Conservation (phyloP, 441 rosid species). For the Gossypium gossypioides region DNA sequence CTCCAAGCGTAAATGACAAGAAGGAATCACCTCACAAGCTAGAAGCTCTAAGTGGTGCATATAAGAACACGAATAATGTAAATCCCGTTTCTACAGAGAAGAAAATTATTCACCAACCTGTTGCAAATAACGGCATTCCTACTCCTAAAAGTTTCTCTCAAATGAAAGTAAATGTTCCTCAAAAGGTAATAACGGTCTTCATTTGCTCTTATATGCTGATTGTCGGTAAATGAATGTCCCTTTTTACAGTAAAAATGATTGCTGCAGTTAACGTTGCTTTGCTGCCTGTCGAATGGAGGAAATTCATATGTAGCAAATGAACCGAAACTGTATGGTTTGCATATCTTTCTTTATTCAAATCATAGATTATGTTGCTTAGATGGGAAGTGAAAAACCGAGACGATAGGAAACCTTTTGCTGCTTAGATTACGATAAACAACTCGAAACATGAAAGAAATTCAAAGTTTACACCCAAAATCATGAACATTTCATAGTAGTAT, state of each 20-base stretch:
- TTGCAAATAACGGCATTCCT: conserved; percentile 12
- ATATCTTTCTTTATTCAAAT: not conserved
- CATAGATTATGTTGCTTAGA: not conserved
- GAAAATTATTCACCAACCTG: conserved; percentile 14
- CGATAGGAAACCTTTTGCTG: not conserved
- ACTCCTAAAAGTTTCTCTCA: conserved; percentile 18
- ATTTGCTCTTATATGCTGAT: not conserved
- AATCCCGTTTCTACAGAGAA: conserved; percentile 20
- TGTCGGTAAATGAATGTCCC: not conserved
- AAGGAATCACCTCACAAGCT: conserved; percentile 19
- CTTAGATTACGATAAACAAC: not conserved
- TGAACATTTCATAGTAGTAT: not conserved
- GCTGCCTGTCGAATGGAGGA: not conserved
- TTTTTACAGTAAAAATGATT: not conserved
- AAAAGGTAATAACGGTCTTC: conserved; percentile 24
- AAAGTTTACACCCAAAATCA: not conserved
- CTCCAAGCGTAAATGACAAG: conserved; percentile 23
- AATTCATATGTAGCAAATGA: not conserved
- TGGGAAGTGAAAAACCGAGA: not conserved
- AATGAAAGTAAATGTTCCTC: conserved; percentile 18
- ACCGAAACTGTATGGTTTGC: not conserved
- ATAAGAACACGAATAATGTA: conserved; percentile 16
- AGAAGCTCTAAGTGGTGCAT: conserved; percentile 12
- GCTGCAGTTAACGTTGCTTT: not conserved
- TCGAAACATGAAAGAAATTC: not conserved